Evolutionary conservation across 2,329 filamentous ascomycete species (phyloP).

Genomic region (Talaromyces marneffei): DNA sequence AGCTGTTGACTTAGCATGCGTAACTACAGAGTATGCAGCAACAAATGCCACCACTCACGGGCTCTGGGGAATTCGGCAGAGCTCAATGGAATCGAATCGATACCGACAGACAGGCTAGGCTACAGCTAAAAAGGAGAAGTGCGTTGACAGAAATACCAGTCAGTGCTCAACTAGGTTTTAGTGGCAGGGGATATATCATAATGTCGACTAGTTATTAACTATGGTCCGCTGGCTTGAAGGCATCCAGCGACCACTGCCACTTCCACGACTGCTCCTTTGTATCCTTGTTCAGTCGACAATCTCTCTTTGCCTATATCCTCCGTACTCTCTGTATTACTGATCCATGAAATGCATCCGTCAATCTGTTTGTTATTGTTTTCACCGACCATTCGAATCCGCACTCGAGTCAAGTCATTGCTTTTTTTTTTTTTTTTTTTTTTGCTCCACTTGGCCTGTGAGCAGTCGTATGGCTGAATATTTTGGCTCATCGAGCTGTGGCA

Average conservation of each 20-base stretch:
- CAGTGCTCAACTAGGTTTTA: not conserved
- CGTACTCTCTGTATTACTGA: not conserved
- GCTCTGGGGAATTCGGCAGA: constrained; percentile 17
- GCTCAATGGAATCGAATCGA: constrained; percentile 23
- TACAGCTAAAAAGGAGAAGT: constrained; percentile 4
- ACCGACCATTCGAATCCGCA: not conserved
- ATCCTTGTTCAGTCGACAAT: not conserved
- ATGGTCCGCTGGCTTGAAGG: not conserved
- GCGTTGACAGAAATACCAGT: not conserved
- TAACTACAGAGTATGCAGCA: no score
- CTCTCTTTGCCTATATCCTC: not conserved
- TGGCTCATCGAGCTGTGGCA: not conserved
- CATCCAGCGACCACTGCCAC: no score
- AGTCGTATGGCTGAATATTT: not conserved
- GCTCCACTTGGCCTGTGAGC: constrained; percentile 10
- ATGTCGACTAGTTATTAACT: not conserved
- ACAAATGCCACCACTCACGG: constrained; percentile 26
- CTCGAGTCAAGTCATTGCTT: constrained; percentile 4
- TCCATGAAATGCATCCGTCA: not conserved
- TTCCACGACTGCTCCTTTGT: no score
- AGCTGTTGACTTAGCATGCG: not conserved
- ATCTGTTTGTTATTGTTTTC: not conserved
- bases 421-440: no score
- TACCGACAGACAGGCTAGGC: constrained; percentile 14
- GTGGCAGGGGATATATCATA: constrained; percentile 1